Conservation (phyloP, 495 filamentous ascomycete species). For the Ramalina intermedia region DNA sequence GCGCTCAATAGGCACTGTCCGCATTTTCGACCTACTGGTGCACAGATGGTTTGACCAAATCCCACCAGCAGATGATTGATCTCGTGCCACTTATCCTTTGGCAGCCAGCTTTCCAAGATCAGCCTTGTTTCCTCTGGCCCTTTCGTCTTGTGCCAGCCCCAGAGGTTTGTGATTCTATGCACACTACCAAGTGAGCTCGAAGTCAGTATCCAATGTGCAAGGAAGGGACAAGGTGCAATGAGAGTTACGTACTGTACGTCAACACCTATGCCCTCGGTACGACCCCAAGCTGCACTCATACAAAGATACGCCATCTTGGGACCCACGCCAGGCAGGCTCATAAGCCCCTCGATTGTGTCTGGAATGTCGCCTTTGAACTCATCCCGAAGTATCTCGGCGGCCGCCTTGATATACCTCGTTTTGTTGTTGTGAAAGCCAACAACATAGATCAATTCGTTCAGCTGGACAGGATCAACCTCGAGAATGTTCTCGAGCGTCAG, state of each 20-base stretch:
- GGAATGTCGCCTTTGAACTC: conserved; percentile 67
- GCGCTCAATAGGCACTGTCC: conserved; percentile 68
- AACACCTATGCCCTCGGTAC: conserved; percentile 47
- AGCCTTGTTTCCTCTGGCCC: conserved; percentile 73
- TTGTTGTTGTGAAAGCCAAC: conserved; percentile 97
- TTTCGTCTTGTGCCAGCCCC: conserved; percentile 82
- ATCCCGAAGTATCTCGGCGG: conserved; percentile 60
- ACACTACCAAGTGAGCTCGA: conserved; percentile 17
- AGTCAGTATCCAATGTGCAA: too few relatives aligned
- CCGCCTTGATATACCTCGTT: conserved; percentile 72
- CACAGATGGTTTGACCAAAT: conserved; percentile 75
- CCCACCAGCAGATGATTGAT: conserved; percentile 89
- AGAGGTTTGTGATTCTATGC: conserved; percentile 87
- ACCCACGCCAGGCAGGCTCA: conserved; percentile 76
- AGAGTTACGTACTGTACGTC: conserved; percentile 34
- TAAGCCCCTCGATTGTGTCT: conserved; percentile 59
- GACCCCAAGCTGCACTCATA: conserved; percentile 55
- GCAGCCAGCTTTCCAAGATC: conserved; percentile 71
- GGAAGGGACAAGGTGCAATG: too few relatives aligned
- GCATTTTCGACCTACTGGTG: conserved; percentile 66
- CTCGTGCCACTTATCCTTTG: conserved; percentile 79
- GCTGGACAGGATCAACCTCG: conserved; percentile 45
- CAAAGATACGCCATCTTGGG: conserved; percentile 97
- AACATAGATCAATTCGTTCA: conserved; percentile 69
- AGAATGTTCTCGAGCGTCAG: conserved; percentile 72